Percentiles rank a stretch among this genome's conserved stretches.
These are phyloP conservation scores for Termitomyces sp. DNA, from an alignment of 768 basidiomycete species.

Conservation along the genomic window DNA sequence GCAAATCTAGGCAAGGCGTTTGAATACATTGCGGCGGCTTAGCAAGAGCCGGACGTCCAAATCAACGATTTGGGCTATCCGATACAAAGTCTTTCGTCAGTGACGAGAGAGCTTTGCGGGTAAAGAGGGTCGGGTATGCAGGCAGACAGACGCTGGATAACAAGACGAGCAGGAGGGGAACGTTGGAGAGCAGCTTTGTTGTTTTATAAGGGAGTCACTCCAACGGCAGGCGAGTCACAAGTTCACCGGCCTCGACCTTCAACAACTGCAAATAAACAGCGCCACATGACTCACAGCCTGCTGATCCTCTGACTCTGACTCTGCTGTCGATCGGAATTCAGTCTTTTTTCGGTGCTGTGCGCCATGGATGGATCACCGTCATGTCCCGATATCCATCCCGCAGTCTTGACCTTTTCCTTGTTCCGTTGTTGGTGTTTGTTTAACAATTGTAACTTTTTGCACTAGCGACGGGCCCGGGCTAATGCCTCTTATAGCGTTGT, in stretches of 20 bases:
- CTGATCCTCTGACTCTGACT: conserved; percentile 8
- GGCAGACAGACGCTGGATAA: neutral
- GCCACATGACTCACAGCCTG: conserved; percentile 24
- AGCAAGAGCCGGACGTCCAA: conserved; percentile 34
- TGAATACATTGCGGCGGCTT: conserved; percentile 38
- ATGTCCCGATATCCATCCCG: neutral
- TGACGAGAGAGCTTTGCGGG: conserved; percentile 20
- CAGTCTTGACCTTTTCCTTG: neutral
- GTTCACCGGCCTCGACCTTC: conserved; percentile 11
- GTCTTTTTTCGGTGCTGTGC: neutral
- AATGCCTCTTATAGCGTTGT: neutral
- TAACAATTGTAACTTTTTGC: neutral
- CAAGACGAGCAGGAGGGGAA: neutral
- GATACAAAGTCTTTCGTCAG: conserved; percentile 34
- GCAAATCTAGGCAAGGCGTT: conserved; percentile 16
- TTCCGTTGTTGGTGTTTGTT: neutral
- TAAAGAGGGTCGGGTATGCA: conserved; percentile 9
- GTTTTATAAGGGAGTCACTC: conserved; percentile 15
- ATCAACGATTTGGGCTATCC: conserved; percentile 43
- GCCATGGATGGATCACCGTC: neutral
- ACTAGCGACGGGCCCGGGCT: neutral
- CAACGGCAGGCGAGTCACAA: conserved; percentile 19
- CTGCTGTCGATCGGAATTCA: neutral
- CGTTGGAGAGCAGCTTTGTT: neutral
- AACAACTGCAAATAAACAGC: conserved; percentile 17